Base-by-base conservation (phyloP, 192 early-diverging fungal species). In the Podila clonocystis region DNA sequence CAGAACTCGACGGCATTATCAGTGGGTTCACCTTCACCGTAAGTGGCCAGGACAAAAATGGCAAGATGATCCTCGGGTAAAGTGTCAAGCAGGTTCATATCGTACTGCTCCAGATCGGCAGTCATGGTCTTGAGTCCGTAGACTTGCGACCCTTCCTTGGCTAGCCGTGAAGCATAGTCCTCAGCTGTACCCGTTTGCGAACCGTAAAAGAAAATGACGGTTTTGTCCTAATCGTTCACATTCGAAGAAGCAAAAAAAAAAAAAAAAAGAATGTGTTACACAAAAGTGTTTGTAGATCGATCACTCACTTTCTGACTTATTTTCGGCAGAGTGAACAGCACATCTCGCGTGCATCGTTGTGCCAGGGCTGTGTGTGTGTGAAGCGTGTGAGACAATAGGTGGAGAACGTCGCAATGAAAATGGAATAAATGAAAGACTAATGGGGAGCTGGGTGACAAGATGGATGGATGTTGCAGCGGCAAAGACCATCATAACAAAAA, bases 111-210 rank as follows among this genome's bases (percentile, higher is more conserved):
- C 62, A 92, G 84, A 72, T 99, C 97, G 58, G 91, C 88, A 22
- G 94, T 91, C 85, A 97, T 89, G 22, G 92, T 88, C 36, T 85
- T 89, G 36, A 99, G 83, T 55, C 88, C 86, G 67, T 91, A 94
- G 30, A 86, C 86, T 61, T 92, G 89, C 9, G 89, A 86, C 38
- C 90, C 91, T 70, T 98, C 97, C 67, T 97, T 96, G 70, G 91
- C 93, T 58, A 97, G 78, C 50, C 97, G 95, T 29, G 89, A 87
- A 55, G 98, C 97, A 85, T 98, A 96, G 73, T 99, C 98, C 84
- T 99, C 98, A 57, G 97, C 98, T 11, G 98, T 99, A 62, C 98
- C 98, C 8, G 98, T 99, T 86, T 99, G 98, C 31, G 96, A 97
- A 50, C 98, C 98, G 71, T 96, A 99, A 74, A 99, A 96, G 34